Evolutionary conservation across 139 green algal genomes (phyloP).

Genomic region (Micractinium conductrix): DNA sequence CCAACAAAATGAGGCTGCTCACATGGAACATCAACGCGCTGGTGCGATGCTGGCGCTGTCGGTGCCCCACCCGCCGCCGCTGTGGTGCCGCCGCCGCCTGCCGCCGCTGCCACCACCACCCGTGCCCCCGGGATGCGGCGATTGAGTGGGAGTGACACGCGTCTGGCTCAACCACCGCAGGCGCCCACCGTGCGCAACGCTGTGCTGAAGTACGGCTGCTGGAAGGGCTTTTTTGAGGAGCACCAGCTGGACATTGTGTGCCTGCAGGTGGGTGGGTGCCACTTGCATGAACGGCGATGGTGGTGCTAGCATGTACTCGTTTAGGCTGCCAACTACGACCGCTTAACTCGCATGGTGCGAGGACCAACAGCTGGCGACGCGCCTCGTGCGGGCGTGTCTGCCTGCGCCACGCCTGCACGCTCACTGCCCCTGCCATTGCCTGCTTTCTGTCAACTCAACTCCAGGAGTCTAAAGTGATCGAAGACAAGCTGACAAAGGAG

Average conservation of each 20-base stretch:
- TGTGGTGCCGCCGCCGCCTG: not conserved
- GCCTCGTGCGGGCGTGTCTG: no score
- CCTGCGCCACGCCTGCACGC: no score
- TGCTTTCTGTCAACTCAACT: no score
- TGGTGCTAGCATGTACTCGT: no score
- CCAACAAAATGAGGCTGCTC: constrained; percentile 50
- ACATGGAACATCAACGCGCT: constrained; percentile 72
- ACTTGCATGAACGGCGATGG: not conserved
- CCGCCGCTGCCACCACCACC: not conserved
- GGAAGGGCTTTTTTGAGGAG: constrained; percentile 56
- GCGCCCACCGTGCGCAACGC: constrained; percentile 61
- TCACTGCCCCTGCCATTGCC: no score
- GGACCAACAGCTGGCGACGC: no score
- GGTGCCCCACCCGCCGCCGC: not conserved
- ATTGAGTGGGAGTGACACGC: no score
- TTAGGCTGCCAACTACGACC: no score
- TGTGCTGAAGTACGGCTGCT: constrained; percentile 55
- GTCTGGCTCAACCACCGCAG: constrained; percentile 21
- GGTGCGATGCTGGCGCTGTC: constrained; percentile 27
- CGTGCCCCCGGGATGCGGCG: not conserved
- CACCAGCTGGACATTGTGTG: constrained; percentile 57
- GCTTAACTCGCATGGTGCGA: no score
- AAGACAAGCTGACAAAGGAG: constrained; percentile 71
- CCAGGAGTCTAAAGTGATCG: constrained; percentile 76
- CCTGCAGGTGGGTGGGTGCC: constrained; percentile 54